These are phyloP conservation scores for Strobilomyces confusus DNA, from an alignment of 768 basidiomycete genomes.

Conservation along the genomic window DNA sequence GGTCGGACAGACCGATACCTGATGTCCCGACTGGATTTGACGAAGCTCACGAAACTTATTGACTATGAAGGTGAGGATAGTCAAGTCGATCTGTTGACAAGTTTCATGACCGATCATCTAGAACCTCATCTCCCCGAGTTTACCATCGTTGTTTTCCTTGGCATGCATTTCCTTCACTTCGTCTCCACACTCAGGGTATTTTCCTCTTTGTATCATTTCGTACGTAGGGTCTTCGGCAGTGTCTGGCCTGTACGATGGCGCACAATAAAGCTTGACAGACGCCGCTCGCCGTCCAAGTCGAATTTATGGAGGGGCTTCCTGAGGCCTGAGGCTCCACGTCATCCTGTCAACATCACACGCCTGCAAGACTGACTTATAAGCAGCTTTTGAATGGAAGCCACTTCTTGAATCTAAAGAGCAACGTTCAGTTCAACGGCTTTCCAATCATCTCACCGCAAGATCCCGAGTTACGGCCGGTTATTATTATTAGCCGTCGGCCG, in stretches of 20 bases:
- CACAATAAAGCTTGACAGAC: constrained; percentile 1
- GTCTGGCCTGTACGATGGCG: background rate
- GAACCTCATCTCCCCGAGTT: background rate
- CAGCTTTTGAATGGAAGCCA: background rate
- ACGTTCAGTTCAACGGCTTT: background rate
- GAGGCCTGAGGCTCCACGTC: background rate
- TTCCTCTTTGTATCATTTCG: constrained; percentile 3
- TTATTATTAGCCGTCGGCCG: background rate
- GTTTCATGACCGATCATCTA: background rate
- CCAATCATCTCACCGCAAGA: background rate
- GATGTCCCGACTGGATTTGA: constrained; percentile 31
- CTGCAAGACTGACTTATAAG: background rate
- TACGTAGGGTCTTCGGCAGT: background rate
- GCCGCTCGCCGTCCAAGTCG: background rate
- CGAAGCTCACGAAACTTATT: constrained; percentile 17
- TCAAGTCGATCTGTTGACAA: background rate
- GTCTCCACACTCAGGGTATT: background rate
- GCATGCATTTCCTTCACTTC: background rate
- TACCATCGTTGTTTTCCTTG: constrained; percentile 9
- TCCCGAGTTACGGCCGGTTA: background rate
- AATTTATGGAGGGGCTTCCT: background rate
- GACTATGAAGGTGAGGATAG: constrained; percentile 7
- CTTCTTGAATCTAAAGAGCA: constrained; percentile 4
- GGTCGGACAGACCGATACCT: constrained; percentile 14
- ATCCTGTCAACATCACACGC: background rate